Base-by-base conservation (phyloP, 495 filamentous ascomycete species). In the Penicilliopsis zonata region DNA sequence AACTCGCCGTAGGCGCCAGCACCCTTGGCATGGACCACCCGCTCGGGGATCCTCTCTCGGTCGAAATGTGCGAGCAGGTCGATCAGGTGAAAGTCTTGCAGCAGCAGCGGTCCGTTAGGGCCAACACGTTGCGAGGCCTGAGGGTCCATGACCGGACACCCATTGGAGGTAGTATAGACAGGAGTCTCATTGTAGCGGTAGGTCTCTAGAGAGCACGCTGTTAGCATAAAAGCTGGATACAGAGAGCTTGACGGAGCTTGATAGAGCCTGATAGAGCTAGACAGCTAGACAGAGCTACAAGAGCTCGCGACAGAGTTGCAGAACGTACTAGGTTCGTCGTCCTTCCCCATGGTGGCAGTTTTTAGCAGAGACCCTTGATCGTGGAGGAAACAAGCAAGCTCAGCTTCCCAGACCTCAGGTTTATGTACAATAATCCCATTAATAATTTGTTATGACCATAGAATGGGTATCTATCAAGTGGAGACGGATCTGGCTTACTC, bases 1-100 rank as follows among this genome's bases (percentile, higher is more conserved):
- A 83, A 86, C 36, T 72, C 70, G 31, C 82, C 82, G 44, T 81
- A 82, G 31, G 83, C 83, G 18, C 80, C 82, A 34, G 78, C 76
- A 34, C 83, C 83, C 47, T 84, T 82, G 21, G 82, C 82, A 35
- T 90, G 83, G 19, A 87, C 83, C 29, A 85, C 79, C 27, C 76
- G 68, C 53, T 82, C 77, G 1, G 77, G 74, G 21, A 80, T 76
- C 10, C 76, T 65, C 49, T 80, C 75, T 22, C 73, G 63, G 47
- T 74, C 69, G 44, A 83, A 82, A 50, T 82, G 77, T 5, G 78
- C 75, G 19, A 84, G 60, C 10, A 79, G 64, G 43, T 79, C 74
- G 38, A 75, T 71, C 42, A 75, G 44, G 43, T 75, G 69, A 43
- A 76, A 76, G 46, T 78, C 73, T 42, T 76, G 71, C 14, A 78